phyloP scores from a whole-genome alignment of 805 yeast genomes.

The Lipomyces yamanashiensis region DNA sequence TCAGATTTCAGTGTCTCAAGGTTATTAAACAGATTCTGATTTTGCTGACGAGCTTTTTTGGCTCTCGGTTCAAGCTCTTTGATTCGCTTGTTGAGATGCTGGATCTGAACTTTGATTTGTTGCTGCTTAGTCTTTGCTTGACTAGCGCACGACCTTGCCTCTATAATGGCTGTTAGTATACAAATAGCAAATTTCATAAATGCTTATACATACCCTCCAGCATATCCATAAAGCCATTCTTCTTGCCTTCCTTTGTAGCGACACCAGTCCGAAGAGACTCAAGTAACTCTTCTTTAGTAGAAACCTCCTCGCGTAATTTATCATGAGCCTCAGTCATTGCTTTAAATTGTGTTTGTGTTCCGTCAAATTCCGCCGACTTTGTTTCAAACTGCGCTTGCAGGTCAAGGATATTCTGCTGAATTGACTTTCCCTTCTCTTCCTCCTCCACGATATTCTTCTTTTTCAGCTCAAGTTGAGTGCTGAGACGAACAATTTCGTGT shows the following conservation, averaged over 20 bases:
- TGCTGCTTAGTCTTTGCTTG: slow-evolving; percentile 60
- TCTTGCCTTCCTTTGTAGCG: slow-evolving; percentile 76
- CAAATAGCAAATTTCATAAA: background rate
- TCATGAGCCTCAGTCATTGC: slow-evolving; percentile 52
- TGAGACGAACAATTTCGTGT: slow-evolving; percentile 68
- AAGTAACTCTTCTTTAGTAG: slow-evolving; percentile 73
- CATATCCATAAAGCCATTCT: slow-evolving; percentile 78
- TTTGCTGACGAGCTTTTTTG: slow-evolving; percentile 57
- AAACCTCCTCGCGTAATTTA: slow-evolving; percentile 53
- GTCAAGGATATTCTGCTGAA: slow-evolving; percentile 46
- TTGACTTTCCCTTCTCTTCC: slow-evolving; percentile 44
- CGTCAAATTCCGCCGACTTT: slow-evolving; percentile 48
- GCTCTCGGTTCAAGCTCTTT: slow-evolving; percentile 56
- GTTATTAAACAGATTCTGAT: slow-evolving; percentile 49
- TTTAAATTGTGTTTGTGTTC: slow-evolving; percentile 54
- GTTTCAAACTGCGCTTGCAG: slow-evolving; percentile 36
- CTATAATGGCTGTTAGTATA: slow-evolving; percentile 45
- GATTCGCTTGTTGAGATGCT: slow-evolving; percentile 61
- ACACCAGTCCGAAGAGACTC: slow-evolving; percentile 87
- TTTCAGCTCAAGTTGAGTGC: slow-evolving; percentile 65
- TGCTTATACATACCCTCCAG: slow-evolving; percentile 42
- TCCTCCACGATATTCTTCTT: slow-evolving; percentile 64
- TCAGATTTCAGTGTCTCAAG: slow-evolving; percentile 51
- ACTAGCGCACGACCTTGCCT: slow-evolving; percentile 60
- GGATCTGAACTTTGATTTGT: slow-evolving; percentile 61